Conservation (phyloP, 1,284 basidiomycete genomes). For the Fistulinella cinereoalba region DNA sequence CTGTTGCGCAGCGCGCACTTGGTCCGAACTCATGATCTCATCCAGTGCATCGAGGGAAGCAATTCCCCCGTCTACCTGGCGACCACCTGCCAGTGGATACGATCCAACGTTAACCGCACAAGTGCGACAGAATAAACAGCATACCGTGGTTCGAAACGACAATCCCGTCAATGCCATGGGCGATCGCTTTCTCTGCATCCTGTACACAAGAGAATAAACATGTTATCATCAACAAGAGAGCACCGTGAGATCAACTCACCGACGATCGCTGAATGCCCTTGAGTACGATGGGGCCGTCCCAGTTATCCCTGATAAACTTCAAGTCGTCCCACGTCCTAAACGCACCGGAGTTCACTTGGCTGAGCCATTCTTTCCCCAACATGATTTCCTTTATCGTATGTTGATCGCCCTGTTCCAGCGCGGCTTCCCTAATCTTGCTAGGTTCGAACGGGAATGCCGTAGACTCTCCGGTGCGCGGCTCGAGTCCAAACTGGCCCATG, state of each 20-base stretch:
- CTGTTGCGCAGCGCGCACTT: constrained; percentile 55
- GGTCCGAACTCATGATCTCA: constrained; percentile 54
- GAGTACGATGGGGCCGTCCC: constrained; percentile 67
- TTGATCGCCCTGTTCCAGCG: not conserved
- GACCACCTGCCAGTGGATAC: no score
- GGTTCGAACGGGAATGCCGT: constrained; percentile 58
- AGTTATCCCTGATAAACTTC: constrained; percentile 58
- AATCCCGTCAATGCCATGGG: constrained; percentile 70
- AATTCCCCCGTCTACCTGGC: constrained; percentile 80
- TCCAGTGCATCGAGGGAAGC: constrained; percentile 69
- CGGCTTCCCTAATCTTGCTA: constrained; percentile 38
- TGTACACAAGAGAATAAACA: constrained; percentile 25
- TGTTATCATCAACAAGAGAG: constrained; percentile 28
- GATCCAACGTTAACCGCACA: no score
- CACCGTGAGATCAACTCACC: not conserved
- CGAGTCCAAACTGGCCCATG: constrained; percentile 40
- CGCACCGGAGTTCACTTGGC: constrained; percentile 54
- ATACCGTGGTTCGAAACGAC: constrained; percentile 79
- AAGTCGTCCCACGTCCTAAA: constrained; percentile 67
- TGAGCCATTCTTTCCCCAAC: constrained; percentile 54
- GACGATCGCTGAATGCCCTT: constrained; percentile 55
- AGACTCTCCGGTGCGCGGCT: constrained; percentile 29
- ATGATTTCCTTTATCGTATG: constrained; percentile 19
- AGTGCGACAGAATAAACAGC: no score
- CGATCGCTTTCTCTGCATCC: constrained; percentile 69